These are phyloP conservation scores for Ogataea chonburiensis DNA, from an alignment of 805 yeast genomes.

Conservation along the genomic window DNA sequence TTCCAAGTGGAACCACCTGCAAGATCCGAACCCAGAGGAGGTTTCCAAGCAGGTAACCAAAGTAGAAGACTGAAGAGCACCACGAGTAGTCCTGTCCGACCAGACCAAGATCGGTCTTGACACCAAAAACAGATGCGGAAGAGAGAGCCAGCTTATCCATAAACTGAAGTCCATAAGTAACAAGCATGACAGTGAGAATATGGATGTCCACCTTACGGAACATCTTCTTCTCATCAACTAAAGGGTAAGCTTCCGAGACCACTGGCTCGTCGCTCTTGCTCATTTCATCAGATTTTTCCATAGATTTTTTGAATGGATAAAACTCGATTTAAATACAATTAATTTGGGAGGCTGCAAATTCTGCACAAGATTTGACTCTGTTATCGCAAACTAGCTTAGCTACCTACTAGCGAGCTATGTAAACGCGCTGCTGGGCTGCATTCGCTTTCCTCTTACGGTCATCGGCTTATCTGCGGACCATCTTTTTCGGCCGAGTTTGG, in stretches of 20 bases:
- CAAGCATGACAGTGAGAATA: conserved; percentile 48
- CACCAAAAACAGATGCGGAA: conserved; percentile 55
- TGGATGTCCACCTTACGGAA: conserved; percentile 47
- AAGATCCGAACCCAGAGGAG: conserved; percentile 45
- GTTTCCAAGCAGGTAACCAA: conserved; percentile 63
- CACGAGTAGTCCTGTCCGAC: conserved; percentile 39
- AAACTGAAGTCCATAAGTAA: conserved; percentile 46
- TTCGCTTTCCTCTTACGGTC: neutral
- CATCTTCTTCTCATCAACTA: conserved; percentile 19
- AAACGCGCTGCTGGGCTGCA: too few relatives aligned
- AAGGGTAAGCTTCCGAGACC: conserved; percentile 14
- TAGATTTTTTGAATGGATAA: neutral
- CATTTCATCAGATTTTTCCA: conserved; percentile 4
- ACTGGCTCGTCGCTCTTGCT: conserved; percentile 15
- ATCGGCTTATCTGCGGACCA: neutral
- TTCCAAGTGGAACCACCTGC: conserved; percentile 59
- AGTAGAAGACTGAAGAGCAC: conserved; percentile 38
- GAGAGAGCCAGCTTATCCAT: conserved; percentile 58
- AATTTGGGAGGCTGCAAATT: too few relatives aligned
- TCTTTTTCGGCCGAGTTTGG: conserved; percentile 5
- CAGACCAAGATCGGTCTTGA: conserved; percentile 51
- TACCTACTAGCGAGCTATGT: too few relatives aligned
- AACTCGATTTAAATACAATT: neutral
- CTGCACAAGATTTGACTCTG: too few relatives aligned
- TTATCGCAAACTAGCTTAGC: too few relatives aligned